Percentiles rank a stretch among this genome's conserved stretches.
These are phyloP conservation scores for Chenopodium quinoa DNA, from an alignment of 148 eudicot genomes.

Conservation along the genomic window DNA sequence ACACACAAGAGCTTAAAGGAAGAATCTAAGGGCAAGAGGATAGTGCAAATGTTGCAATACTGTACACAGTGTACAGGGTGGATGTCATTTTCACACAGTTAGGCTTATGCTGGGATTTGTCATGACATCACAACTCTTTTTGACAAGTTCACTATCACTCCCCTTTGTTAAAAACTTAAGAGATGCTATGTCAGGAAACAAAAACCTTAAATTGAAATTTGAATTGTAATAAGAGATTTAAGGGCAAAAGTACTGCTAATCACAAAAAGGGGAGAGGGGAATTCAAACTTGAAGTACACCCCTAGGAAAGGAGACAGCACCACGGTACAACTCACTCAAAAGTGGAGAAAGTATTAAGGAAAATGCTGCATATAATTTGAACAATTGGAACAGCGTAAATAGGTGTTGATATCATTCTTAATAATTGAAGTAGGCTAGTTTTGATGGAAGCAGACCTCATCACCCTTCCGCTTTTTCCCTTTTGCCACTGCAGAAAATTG, in stretches of 20 bases:
- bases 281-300: neutral
- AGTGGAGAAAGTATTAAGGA: neutral
- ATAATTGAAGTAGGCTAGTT: conserved; percentile 5
- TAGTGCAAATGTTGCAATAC: neutral
- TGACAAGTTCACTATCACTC: neutral
- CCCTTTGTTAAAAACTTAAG: neutral
- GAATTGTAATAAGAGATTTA: too few relatives aligned
- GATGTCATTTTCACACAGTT: neutral
- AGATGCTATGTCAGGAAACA: neutral
- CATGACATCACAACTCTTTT: neutral
- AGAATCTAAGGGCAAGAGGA: neutral
- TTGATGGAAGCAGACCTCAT: conserved; percentile 63
- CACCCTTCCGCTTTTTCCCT: conserved; percentile 91
- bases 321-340: neutral
- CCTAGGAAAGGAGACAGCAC: neutral
- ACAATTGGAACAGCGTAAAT: neutral
- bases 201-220: neutral
- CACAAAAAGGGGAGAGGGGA: neutral
- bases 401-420: neutral
- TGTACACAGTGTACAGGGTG: neutral
- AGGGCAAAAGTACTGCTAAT: neutral
- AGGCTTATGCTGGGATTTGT: neutral
- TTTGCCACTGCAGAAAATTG: conserved; percentile 55
- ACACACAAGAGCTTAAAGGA: neutral
- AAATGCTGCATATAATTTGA: neutral